A percentile compares a stretch with the other conserved stretches of the same genome.
phyloP scores from a whole-genome alignment of 1,284 basidiomycete species.

The Moesziomyces sp. region DNA sequence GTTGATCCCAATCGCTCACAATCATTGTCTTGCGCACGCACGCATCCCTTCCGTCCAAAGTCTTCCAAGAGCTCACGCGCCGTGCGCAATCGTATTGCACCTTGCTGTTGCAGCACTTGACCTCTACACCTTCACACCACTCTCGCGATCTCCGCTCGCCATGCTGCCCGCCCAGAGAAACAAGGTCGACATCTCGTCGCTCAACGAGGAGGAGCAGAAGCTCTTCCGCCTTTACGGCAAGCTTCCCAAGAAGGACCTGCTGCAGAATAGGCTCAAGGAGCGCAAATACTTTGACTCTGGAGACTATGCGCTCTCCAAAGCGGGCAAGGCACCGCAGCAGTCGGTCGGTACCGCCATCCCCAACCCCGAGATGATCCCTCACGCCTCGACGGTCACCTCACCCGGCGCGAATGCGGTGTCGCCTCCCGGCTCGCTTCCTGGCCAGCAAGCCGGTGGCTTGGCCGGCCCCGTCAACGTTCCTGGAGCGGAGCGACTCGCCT shows the following conservation, averaged over 20 bases:
- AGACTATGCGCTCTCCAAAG: slow-evolving; percentile 94
- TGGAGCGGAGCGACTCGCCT: slow-evolving; percentile 74
- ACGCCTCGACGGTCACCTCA: slow-evolving; percentile 63
- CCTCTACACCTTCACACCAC: neutral
- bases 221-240: slow-evolving; percentile 95
- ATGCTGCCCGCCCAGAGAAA: slow-evolving; percentile 87
- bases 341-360: slow-evolving; percentile 92
- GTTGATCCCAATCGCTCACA: no score
- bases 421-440: slow-evolving; percentile 78
- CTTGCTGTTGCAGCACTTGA: neutral
- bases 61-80: no score
- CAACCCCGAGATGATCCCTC: slow-evolving; percentile 78
- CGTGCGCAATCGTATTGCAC: no score
- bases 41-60: no score
- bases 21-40: no score
- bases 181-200: slow-evolving; percentile 89
- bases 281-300: slow-evolving; percentile 98
- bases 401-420: slow-evolving; percentile 75
- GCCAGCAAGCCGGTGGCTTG: slow-evolving; percentile 72
- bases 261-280: slow-evolving; percentile 96
- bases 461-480: slow-evolving; percentile 78
- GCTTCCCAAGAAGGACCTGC: slow-evolving; percentile 89
- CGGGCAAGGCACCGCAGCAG: slow-evolving; percentile 86
- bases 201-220: slow-evolving; percentile 91
- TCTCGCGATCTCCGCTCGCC: slow-evolving; percentile 22